phyloP scores from a whole-genome alignment of 139 green algal species.

The Yamagishiella unicocca region DNA sequence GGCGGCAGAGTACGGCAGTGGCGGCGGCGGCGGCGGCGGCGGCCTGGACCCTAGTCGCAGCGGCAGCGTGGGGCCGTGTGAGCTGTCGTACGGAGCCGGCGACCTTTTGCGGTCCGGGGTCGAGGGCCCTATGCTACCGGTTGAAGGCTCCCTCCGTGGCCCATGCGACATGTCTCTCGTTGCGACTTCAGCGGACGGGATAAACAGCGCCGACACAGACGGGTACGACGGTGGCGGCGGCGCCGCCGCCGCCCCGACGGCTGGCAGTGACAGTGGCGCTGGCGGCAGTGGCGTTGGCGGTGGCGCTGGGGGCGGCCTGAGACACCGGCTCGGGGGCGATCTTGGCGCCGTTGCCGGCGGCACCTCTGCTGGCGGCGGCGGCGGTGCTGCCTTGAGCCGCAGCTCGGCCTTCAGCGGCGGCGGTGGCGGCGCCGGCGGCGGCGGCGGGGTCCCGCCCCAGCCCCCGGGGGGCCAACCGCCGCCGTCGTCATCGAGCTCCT shows the following conservation, averaged over 20 bases:
- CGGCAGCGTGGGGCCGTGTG: too few species aligned
- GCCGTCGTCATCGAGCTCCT: neutral
- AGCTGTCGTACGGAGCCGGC: too few species aligned
- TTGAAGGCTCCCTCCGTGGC: too few species aligned
- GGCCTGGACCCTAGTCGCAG: too few species aligned
- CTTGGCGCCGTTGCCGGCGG: neutral
- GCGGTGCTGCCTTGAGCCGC: neutral
- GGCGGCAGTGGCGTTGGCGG: neutral
- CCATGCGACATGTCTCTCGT: too few species aligned
- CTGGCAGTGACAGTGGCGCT: neutral
- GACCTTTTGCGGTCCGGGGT: too few species aligned
- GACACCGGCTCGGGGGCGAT: neutral
- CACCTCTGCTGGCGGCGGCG: neutral
- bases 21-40: too few species aligned
- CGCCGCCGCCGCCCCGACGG: neutral
- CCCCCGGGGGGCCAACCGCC: neutral
- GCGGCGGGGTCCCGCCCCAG: neutral
- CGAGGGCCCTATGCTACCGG: too few species aligned
- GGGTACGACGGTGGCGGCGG: conserved; percentile 13
- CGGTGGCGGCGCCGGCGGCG: neutral
- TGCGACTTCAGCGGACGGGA: too few species aligned
- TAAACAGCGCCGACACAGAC: too few species aligned
- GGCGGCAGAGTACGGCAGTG: too few species aligned
- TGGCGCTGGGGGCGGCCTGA: neutral
- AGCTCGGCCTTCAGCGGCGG: neutral